A percentile compares a stretch with the other conserved stretches of the same genome.
phyloP scores from a whole-genome alignment of 352 stramenopile genomes.

The Phytopythium aichiense region DNA sequence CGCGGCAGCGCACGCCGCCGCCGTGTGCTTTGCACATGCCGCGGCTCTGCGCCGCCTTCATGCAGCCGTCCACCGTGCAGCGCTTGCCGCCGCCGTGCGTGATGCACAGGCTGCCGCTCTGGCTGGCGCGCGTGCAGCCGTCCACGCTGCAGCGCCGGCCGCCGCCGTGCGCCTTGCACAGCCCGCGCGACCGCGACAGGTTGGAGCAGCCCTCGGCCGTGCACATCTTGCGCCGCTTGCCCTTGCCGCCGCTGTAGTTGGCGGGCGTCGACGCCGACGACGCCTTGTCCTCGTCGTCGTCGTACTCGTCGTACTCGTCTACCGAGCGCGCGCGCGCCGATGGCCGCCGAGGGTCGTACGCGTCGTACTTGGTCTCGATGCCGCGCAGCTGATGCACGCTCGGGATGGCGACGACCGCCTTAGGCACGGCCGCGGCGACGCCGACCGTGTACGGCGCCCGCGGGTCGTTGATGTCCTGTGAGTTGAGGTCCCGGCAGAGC shows the following conservation, averaged over 20 bases:
- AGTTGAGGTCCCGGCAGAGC: constrained; percentile 73
- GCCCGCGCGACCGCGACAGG: constrained; percentile 63
- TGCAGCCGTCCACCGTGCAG: constrained; percentile 73
- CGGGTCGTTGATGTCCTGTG: constrained; percentile 41
- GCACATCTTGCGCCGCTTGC: constrained; percentile 81
- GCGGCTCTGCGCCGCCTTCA: constrained; percentile 73
- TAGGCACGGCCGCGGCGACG: neutral
- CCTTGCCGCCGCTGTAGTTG: constrained; percentile 23
- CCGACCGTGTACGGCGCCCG: constrained; percentile 1
- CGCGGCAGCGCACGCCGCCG: constrained; percentile 72
- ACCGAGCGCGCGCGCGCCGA: neutral
- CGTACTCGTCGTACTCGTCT: constrained; percentile 11
- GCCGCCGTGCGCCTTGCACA: constrained; percentile 78
- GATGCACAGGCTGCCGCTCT: constrained; percentile 81
- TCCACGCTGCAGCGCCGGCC: constrained; percentile 75
- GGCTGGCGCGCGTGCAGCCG: constrained; percentile 69
- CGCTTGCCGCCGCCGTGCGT: constrained; percentile 81
- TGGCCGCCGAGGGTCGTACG: neutral
- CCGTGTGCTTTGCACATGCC: constrained; percentile 86
- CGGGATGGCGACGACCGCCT: neutral
- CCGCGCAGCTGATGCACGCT: constrained; percentile 5
- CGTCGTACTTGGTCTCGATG: constrained; percentile 8
- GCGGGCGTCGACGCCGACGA: constrained; percentile 11
- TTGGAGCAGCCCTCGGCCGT: constrained; percentile 73
- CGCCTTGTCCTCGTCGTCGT: constrained; percentile 21